phyloP scores from a whole-genome alignment of 768 basidiomycete genomes.

The Leccinum imitatum region DNA sequence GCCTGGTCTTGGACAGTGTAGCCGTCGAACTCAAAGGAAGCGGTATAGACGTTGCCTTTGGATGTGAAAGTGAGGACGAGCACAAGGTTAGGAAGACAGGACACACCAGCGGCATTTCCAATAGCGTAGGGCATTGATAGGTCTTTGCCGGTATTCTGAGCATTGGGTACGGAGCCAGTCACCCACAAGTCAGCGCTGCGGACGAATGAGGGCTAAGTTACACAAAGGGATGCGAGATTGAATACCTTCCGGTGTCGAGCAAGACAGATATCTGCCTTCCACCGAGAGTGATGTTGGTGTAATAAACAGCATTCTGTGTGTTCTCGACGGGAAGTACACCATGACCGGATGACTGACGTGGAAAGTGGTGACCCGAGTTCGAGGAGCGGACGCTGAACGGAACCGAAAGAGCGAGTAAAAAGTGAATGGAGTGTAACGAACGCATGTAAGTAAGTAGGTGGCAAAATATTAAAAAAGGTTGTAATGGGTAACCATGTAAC shows the following conservation, averaged over 20 bases:
- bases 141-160: constrained; percentile 55
- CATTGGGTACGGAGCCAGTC: constrained; percentile 44
- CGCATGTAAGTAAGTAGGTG: constrained; percentile 17
- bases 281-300: constrained; percentile 67
- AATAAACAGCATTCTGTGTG: constrained; percentile 72
- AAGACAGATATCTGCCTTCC: constrained; percentile 57
- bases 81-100: neutral
- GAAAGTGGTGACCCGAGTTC: constrained; percentile 4
- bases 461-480: neutral
- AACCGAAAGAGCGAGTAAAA: constrained; percentile 35
- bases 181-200: constrained; percentile 78
- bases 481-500: neutral
- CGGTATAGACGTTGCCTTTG: constrained; percentile 56
- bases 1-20: constrained; percentile 64
- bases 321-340: constrained; percentile 50
- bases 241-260: constrained; percentile 76
- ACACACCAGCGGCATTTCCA: constrained; percentile 59
- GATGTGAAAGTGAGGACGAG: neutral
- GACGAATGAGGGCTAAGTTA: constrained; percentile 4
- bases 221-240: neutral
- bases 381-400: constrained; percentile 28
- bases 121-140: constrained; percentile 66
- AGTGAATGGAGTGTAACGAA: constrained; percentile 23
- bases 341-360: constrained; percentile 28
- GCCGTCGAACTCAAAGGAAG: constrained; percentile 52